These are phyloP conservation scores for Bolboschoenus planiculmis DNA, from an alignment of 176 grass and related monocot genomes.

Conservation along the genomic window DNA sequence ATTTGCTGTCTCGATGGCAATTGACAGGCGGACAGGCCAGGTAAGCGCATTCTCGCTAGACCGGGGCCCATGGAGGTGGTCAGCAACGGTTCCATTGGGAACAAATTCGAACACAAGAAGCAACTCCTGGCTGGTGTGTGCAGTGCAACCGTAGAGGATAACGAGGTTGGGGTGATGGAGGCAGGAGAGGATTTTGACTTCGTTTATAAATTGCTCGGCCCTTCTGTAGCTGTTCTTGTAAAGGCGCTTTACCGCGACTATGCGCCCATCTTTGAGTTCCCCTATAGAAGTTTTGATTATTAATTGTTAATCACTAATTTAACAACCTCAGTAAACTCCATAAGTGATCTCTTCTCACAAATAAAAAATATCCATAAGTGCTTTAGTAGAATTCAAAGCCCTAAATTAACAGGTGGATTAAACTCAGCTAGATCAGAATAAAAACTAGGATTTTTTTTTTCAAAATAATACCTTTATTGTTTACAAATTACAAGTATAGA, in stretches of 20 bases:
- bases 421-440: not conserved
- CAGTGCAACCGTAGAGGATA: constrained; percentile 67
- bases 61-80: constrained; percentile 63
- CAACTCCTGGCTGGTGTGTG: constrained; percentile 49
- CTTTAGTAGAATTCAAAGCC: not conserved
- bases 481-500: too few relatives aligned
- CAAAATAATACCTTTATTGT: too few relatives aligned
- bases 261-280: constrained; percentile 57
- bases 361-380: not conserved
- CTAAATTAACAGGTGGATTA: not conserved
- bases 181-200: constrained; percentile 63
- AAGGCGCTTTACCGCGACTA: constrained; percentile 78
- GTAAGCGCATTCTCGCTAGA: constrained; percentile 32
- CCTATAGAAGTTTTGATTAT: constrained; percentile 21
- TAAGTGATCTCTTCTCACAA: too few relatives aligned
- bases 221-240: constrained; percentile 62
- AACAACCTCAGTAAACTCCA: not conserved
- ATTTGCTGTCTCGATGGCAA: constrained; percentile 80
- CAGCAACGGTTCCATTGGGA: constrained; percentile 83
- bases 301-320: not conserved
- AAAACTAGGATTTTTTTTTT: not conserved
- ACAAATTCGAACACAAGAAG: constrained; percentile 81
- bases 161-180: constrained; percentile 70
- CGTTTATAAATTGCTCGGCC: constrained; percentile 73
- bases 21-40: constrained; percentile 62